These are phyloP conservation scores for Fusarium stilboides DNA, from an alignment of 2,329 filamentous ascomycete genomes.

Conservation along the genomic window DNA sequence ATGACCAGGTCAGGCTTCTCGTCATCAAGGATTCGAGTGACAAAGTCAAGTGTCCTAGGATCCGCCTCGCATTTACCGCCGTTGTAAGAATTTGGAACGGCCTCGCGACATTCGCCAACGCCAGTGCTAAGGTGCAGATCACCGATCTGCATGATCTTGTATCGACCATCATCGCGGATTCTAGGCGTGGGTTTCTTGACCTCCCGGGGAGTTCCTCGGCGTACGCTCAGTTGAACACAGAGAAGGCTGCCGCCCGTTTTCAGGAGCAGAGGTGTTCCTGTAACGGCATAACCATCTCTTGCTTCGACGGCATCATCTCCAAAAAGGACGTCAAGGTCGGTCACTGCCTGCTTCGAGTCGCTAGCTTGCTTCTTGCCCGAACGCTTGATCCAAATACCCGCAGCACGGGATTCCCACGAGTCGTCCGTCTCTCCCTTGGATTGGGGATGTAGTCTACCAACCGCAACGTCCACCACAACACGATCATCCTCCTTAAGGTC, in stretches of 20 bases:
- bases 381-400: slow-evolving; percentile 86
- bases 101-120: slow-evolving; percentile 86
- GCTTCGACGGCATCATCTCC: slow-evolving; percentile 94
- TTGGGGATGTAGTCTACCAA: slow-evolving; percentile 80
- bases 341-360: slow-evolving; percentile 82
- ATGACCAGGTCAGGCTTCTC: slow-evolving; percentile 96
- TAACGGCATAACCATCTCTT: slow-evolving; percentile 85
- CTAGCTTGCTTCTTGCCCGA: slow-evolving; percentile 80
- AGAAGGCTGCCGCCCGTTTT: slow-evolving; percentile 73
- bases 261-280: slow-evolving; percentile 80
- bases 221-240: slow-evolving; percentile 82
- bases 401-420: slow-evolving; percentile 83
- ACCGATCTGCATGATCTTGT: slow-evolving; percentile 98
- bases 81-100: slow-evolving; percentile 80
- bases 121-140: slow-evolving; percentile 96
- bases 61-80: slow-evolving; percentile 91
- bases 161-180: slow-evolving; percentile 90
- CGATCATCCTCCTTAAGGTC: slow-evolving; percentile 81
- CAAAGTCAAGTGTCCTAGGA: slow-evolving; percentile 90
- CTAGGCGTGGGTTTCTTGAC: slow-evolving; percentile 79
- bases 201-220: slow-evolving; percentile 77
- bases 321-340: slow-evolving; percentile 88
- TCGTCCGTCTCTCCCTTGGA: slow-evolving; percentile 64
- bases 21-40: slow-evolving; percentile 86
- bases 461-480: slow-evolving; percentile 83